Percentiles rank a stretch among this genome's conserved stretches.
These are phyloP conservation scores for Ogataea nitratoaversa DNA, from an alignment of 805 yeast species.

Conservation along the genomic window DNA sequence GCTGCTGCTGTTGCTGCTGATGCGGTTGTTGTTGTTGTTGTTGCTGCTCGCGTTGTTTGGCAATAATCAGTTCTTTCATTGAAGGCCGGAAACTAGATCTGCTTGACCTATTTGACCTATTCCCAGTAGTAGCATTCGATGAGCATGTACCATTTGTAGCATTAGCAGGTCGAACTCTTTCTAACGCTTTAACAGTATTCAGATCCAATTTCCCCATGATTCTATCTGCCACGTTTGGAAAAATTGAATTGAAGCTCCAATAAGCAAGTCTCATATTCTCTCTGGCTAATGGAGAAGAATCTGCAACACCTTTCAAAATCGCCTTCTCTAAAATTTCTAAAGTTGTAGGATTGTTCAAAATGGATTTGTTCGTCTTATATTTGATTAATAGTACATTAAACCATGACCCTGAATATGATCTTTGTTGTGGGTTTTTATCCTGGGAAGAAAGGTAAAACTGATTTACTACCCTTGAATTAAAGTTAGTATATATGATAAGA, in stretches of 20 bases:
- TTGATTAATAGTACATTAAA: slow-evolving; percentile 56
- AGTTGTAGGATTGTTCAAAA: slow-evolving; percentile 30
- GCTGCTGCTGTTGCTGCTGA: slow-evolving; percentile 33
- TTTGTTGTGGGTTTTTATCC: slow-evolving; percentile 71
- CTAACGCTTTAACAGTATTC: slow-evolving; percentile 54
- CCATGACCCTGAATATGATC: slow-evolving; percentile 69
- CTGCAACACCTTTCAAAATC: slow-evolving; percentile 59
- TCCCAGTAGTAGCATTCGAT: no score
- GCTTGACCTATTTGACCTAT: slow-evolving; percentile 1
- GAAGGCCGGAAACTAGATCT: slow-evolving; percentile 38
- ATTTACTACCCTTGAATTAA: slow-evolving; percentile 46
- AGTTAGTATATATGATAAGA: slow-evolving; percentile 51
- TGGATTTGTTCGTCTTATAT: slow-evolving; percentile 34
- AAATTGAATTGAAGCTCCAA: slow-evolving; percentile 61
- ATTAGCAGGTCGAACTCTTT: slow-evolving; percentile 47
- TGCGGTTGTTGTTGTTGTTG: slow-evolving; percentile 2
- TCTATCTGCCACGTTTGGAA: slow-evolving; percentile 47
- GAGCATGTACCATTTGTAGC: no score
- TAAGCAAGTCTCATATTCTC: slow-evolving; percentile 68
- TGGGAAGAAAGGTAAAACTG: slow-evolving; percentile 47
- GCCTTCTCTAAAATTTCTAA: slow-evolving; percentile 46
- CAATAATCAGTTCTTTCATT: slow-evolving; percentile 42
- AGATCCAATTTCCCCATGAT: slow-evolving; percentile 37
- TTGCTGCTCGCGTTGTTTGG: slow-evolving; percentile 35
- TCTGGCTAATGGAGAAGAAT: slow-evolving; percentile 78